phyloP scores from a whole-genome alignment of 305 asterid species.

The Fraxinus velutina region DNA sequence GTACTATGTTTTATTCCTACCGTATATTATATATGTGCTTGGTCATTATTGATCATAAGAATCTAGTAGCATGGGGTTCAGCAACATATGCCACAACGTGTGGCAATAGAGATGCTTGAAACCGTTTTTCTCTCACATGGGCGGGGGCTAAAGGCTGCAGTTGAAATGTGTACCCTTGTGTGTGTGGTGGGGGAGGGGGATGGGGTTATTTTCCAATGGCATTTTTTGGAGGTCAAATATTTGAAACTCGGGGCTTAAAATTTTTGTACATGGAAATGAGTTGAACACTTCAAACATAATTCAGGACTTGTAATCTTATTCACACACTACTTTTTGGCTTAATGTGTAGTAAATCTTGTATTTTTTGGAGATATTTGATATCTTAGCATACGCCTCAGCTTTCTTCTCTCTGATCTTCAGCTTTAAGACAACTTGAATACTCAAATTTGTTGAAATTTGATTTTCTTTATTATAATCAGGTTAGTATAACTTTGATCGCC shows the following conservation, averaged over 20 bases:
- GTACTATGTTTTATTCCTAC: conserved; percentile 18
- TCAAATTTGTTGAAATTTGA: conserved; percentile 20
- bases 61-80: not conserved
- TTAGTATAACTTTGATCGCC: conserved; percentile 89
- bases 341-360: not conserved
- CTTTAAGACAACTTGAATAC: not conserved
- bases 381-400: not conserved
- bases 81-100: not conserved
- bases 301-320: not conserved
- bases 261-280: not conserved
- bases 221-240: not conserved
- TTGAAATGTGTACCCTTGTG: not conserved
- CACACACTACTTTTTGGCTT: not conserved
- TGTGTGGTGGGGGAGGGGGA: not conserved
- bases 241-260: not conserved
- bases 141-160: not conserved
- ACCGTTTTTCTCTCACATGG: not conserved
- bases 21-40: not conserved
- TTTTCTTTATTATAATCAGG: conserved; percentile 41
- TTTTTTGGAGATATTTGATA: not conserved
- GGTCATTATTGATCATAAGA: not conserved
- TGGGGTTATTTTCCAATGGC: not conserved
- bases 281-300: not conserved
- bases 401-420: not conserved
- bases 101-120: not conserved